Percentiles rank a stretch among this genome's conserved stretches.
These are phyloP conservation scores for Tetraselmis chui DNA, from an alignment of 139 green algal genomes.

Conservation along the genomic window DNA sequence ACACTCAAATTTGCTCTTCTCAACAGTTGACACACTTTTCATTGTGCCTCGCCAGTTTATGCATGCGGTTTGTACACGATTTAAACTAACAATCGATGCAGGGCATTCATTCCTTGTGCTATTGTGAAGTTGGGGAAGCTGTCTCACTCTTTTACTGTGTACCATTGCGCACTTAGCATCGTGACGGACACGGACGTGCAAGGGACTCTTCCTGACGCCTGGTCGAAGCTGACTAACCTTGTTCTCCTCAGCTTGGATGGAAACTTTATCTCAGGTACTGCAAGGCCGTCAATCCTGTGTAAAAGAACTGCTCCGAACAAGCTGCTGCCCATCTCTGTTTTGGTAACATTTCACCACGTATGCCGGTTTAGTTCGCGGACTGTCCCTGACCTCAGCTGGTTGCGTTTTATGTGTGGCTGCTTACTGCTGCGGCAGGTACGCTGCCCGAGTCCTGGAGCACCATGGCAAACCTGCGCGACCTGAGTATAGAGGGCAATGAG, in stretches of 20 bases:
- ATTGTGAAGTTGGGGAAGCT: too few species aligned
- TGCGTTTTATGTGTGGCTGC: neutral
- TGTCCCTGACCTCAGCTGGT: neutral
- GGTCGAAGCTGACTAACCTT: neutral
- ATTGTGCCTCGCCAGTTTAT: too few species aligned
- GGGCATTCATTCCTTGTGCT: too few species aligned
- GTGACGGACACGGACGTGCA: too few species aligned
- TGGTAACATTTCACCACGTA: neutral
- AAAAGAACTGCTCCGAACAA: too few species aligned
- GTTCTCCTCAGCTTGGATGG: neutral
- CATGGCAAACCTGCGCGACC: neutral
- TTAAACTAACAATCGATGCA: too few species aligned
- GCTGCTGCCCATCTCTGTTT: neutral
- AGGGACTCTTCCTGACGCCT: neutral
- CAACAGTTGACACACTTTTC: too few species aligned
- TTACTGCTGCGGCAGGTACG: neutral
- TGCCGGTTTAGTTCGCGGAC: neutral
- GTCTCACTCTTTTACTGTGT: too few species aligned
- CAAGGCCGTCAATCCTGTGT: too few species aligned
- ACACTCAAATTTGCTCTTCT: too few species aligned
- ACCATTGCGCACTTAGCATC: too few species aligned
- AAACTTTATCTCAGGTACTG: neutral
- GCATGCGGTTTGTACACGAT: too few species aligned
- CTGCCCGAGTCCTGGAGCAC: neutral
- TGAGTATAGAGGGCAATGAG: neutral